Evolutionary conservation across 345 rosid genomes (phyloP), one percentile per base, ranked within the genome.

Genomic region (Raphanus raphanistrum): DNA sequence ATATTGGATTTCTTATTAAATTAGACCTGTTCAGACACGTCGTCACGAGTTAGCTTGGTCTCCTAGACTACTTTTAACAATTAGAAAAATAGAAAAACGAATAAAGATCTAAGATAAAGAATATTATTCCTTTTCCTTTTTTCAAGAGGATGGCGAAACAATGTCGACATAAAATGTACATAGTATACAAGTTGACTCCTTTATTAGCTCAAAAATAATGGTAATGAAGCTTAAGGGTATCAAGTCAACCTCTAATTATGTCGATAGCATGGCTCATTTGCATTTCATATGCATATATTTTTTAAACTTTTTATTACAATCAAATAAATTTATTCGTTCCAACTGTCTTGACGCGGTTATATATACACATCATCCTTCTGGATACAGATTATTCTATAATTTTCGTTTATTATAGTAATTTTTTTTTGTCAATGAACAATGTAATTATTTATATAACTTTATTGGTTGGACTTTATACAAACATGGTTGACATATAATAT

Each of bases 81-180:
- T 9, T 8, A 2, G 38, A 27, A 57, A 12, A 10, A 35, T 11
- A 13, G 1, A 26, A 16, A 66, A 13, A 15, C 10, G 26, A 26
- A 62, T 60, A 68, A 48, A 60, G 31, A 63, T 41, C 31, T 13
- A 78, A 31, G 13, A 66, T n/a, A 38, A 62, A 68, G 79, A 79
- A 73, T 73, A 36, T 17, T 13, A 61, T 66, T 52, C 11, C 3
- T 8, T 15, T 38, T 17, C 2, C 26, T 16, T 27, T 27, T 33
- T 12, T 48, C 10, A 68, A 73, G 6, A 15, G 71, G 10, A 63
- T 79, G 82, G 62, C 75, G 79, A 63, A 69, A 79, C 16, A 74
- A 69, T 79, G 82, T 79, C 82, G 82, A 79, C 82, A 79, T 79
- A 79, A 74, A 29, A 73, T 27, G 82, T 73, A 73, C 70, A 63